Evolutionary conservation across 2,329 filamentous ascomycete genomes (phyloP).

Genomic region (Epichloe uncinata): DNA sequence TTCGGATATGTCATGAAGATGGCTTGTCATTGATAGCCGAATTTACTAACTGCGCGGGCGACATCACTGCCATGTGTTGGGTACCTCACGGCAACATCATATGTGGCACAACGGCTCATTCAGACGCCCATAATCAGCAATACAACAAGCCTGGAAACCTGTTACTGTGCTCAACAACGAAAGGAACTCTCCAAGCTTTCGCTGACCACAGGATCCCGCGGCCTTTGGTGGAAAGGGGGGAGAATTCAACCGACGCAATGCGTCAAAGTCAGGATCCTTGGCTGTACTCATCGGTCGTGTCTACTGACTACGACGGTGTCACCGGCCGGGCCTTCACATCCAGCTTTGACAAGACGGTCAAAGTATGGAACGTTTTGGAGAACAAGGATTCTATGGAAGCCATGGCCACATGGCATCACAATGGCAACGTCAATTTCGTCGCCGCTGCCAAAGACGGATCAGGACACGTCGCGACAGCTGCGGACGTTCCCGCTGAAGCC

Average conservation of each 20-base stretch:
- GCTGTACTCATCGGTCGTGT: slow-evolving; percentile 51
- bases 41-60: slow-evolving; percentile 49
- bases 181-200: slow-evolving; percentile 34
- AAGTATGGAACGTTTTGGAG: slow-evolving; percentile 37
- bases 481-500: slow-evolving; percentile 39
- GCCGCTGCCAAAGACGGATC: slow-evolving; percentile 33
- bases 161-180: slow-evolving; percentile 35
- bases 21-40: slow-evolving; percentile 34
- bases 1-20: slow-evolving; percentile 36
- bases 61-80: slow-evolving; percentile 47
- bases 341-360: slow-evolving; percentile 49
- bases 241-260: slow-evolving; percentile 45
- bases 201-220: slow-evolving; percentile 44
- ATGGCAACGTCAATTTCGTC: slow-evolving; percentile 50
- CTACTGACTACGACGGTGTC: slow-evolving; percentile 39
- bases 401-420: slow-evolving; percentile 38
- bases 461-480: slow-evolving; percentile 43
- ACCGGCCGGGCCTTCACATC: slow-evolving; percentile 41
- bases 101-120: slow-evolving; percentile 51
- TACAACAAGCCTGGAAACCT: slow-evolving; percentile 54
- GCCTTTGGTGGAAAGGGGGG: slow-evolving; percentile 36
- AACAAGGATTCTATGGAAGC: slow-evolving; percentile 27
- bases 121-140: slow-evolving; percentile 49
- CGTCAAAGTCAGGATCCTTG: slow-evolving; percentile 45
- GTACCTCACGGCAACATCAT: slow-evolving; percentile 38